Evolutionary conservation across 208 protist species (phyloP), one percentile per base, ranked within the genome.

Genomic region (Acanthamoeba divionensis): DNA sequence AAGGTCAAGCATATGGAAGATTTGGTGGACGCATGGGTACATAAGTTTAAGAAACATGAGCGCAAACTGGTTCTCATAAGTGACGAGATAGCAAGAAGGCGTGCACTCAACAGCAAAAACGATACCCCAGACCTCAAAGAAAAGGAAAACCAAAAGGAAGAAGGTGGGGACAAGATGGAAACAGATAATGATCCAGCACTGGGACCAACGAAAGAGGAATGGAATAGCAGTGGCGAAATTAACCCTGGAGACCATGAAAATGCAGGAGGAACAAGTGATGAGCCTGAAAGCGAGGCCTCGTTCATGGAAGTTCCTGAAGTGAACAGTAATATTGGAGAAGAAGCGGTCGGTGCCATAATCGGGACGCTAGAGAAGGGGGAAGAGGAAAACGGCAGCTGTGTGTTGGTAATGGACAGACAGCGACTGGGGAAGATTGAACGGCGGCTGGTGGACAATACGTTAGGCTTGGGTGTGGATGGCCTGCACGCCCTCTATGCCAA

Each of bases 401-500:
- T 82, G 71, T 24, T 82, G 9, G 29, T n/a, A n/a, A n/a, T n/a
- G n/a, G 21, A 7, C 38, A 66, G 75, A 12, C 15, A 44, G 13
- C n/a, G 21, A 24, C 31, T 86, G 75, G 50, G 45, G 31, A 24
- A 44, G 12, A 18, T 86, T 48, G 52, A 24, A 18, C 24, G 38
- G 75, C 38, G 66, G 50, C 10, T 65, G 75, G 47, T 86, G 12
- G 50, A 26, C n/a, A 29, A n/a, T 21, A 86, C 75, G 18, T 48
- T 66, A 44, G 52, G 75, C 24, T 86, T 86, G 38, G 66, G 54
- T 57, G 75, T 86, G 50, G 75, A 86, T 65, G 66, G 75, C 54
- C 75, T 86, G n/a, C 75, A 86, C 15, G 47, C 75, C 54, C 54
- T 86, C 7, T 55, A 86, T n/a, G 75, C 75, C 4, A 86, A 86